Evolutionary conservation across 805 yeast genomes (phyloP).

Genomic region (Yamadazyma ubonensis): DNA sequence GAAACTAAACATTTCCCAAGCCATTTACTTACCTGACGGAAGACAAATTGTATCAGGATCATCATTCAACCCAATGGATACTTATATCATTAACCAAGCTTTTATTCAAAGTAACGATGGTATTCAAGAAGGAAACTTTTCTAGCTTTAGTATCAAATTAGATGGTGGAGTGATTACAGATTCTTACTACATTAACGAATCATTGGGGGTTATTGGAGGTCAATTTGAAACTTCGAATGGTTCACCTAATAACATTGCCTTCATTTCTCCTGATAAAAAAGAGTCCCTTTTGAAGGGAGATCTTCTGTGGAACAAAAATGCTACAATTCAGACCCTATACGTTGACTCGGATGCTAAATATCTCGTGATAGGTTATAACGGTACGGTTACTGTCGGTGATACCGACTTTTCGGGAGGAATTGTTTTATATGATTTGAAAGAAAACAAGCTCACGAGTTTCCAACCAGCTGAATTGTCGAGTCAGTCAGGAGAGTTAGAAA

Average conservation of each 20-base stretch:
- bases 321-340: constrained; percentile 32
- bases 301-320: constrained; percentile 24
- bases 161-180: constrained; percentile 24
- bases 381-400: constrained; percentile 25
- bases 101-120: constrained; percentile 9
- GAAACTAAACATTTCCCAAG: constrained; percentile 29
- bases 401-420: constrained; percentile 41
- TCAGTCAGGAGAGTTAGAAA: constrained; percentile 30
- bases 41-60: constrained; percentile 38
- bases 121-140: constrained; percentile 15
- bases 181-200: constrained; percentile 47
- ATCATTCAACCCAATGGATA: constrained; percentile 35
- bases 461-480: constrained; percentile 52
- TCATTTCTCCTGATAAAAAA: constrained; percentile 24
- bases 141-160: constrained; percentile 23
- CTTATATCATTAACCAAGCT: constrained; percentile 18
- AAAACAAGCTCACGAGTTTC: constrained; percentile 36
- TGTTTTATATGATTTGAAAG: constrained; percentile 49
- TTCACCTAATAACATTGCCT: constrained; percentile 27
- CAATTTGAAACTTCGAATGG: constrained; percentile 38
- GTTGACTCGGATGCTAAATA: constrained; percentile 31
- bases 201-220: constrained; percentile 61
- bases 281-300: constrained; percentile 21
- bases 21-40: constrained; percentile 20
- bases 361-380: constrained; percentile 49